Evolutionary conservation across 768 basidiomycete genomes (phyloP).

Genomic region (Pleurotus tuoliensis): DNA sequence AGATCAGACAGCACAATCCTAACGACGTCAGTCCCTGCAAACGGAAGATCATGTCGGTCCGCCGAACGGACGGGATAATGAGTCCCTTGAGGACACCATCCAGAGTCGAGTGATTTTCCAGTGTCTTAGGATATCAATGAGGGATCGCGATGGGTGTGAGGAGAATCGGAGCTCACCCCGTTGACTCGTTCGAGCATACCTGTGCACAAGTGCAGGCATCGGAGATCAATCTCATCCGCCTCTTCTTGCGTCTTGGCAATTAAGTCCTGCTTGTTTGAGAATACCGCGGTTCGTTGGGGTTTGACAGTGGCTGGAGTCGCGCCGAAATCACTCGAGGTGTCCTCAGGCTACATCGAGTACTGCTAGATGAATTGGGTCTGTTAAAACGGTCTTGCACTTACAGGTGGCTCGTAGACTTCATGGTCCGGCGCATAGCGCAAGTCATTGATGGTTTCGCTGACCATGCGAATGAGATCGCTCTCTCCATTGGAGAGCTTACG

Average conservation of each 20-base stretch:
- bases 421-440: slow-evolving; percentile 52
- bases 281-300: slow-evolving; percentile 14
- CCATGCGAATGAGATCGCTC: slow-evolving; percentile 80
- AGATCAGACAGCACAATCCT: slow-evolving; percentile 75
- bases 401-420: slow-evolving; percentile 34
- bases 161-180: slow-evolving; percentile 46
- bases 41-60: slow-evolving; percentile 63
- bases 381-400: neutral
- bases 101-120: slow-evolving; percentile 68
- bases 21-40: slow-evolving; percentile 67
- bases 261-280: slow-evolving; percentile 35
- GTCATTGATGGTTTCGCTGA: slow-evolving; percentile 85
- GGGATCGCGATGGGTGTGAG: neutral
- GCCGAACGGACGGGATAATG: slow-evolving; percentile 80
- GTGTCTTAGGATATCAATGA: slow-evolving; percentile 35
- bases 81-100: slow-evolving; percentile 73
- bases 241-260: slow-evolving; percentile 56
- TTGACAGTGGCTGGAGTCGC: slow-evolving; percentile 22
- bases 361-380: too few relatives aligned
- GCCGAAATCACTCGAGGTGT: slow-evolving; percentile 15
- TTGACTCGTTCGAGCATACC: slow-evolving; percentile 87
- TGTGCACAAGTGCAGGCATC: slow-evolving; percentile 73
- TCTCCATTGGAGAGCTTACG: slow-evolving; percentile 68
- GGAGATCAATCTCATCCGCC: slow-evolving; percentile 63
- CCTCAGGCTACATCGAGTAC: too few relatives aligned